Conservation (phyloP, 768 basidiomycete genomes). For the Phaeotremella skinneri region DNA sequence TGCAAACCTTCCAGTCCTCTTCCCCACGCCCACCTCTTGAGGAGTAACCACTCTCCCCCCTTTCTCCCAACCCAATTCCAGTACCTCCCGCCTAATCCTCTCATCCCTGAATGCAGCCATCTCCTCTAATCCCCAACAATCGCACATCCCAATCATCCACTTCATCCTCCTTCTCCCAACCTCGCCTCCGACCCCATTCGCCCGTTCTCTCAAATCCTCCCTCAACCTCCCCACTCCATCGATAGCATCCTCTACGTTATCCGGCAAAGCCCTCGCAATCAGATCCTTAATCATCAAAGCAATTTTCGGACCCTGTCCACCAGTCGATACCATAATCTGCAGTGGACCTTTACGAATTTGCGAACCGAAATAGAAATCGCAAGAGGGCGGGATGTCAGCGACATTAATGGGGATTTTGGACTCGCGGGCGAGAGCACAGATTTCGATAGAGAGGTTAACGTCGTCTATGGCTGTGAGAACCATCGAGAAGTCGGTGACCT, state of each 20-base stretch:
- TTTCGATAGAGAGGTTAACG: slow-evolving; percentile 66
- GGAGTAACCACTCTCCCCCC: slow-evolving; percentile 49
- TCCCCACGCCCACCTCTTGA: slow-evolving; percentile 22
- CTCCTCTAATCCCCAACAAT: slow-evolving; percentile 78
- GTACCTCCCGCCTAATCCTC: slow-evolving; percentile 61
- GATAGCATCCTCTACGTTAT: slow-evolving; percentile 72
- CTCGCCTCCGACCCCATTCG: slow-evolving; percentile 76
- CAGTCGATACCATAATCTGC: slow-evolving; percentile 94
- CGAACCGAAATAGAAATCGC: slow-evolving; percentile 98
- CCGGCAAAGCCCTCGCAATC: slow-evolving; percentile 68
- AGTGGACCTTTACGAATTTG: slow-evolving; percentile 85
- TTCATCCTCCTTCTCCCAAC: slow-evolving; percentile 77
- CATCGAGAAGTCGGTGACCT: slow-evolving; percentile 76
- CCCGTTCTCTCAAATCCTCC: slow-evolving; percentile 68
- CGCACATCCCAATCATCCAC: slow-evolving; percentile 78
- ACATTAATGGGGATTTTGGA: slow-evolving; percentile 84
- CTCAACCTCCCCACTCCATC: slow-evolving; percentile 74
- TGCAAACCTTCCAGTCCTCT: background rate
- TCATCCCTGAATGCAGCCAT: slow-evolving; percentile 67
- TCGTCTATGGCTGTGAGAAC: slow-evolving; percentile 92
- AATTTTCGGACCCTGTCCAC: slow-evolving; percentile 86
- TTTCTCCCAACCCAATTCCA: slow-evolving; percentile 85
- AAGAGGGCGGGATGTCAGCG: slow-evolving; percentile 90
- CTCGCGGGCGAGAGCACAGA: slow-evolving; percentile 67
- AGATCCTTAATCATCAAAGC: slow-evolving; percentile 74